These are phyloP conservation scores for Cryphonectria nitschkei DNA, from an alignment of 2,329 filamentous ascomycete genomes.

Conservation along the genomic window DNA sequence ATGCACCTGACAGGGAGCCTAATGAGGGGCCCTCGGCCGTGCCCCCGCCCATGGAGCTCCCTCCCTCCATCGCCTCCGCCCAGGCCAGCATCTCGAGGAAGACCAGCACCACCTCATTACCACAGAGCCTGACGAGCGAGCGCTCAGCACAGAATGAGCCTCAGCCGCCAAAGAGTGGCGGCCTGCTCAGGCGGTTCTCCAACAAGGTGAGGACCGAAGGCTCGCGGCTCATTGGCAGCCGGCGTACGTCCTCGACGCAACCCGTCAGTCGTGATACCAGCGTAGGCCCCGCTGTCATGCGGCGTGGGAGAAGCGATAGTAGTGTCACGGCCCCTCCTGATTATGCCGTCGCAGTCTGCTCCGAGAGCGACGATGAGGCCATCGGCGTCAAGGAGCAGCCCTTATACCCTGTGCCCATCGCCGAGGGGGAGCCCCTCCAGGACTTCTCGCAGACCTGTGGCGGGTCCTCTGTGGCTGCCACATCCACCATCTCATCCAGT, in stretches of 20 bases:
- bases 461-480: conserved; percentile 50
- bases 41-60: conserved; percentile 44
- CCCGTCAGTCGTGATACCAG: conserved; percentile 83
- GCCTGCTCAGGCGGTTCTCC: conserved; percentile 81
- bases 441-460: conserved; percentile 55
- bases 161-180: conserved; percentile 44
- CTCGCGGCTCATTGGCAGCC: conserved; percentile 41
- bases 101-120: conserved; percentile 65
- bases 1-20: conserved; percentile 54
- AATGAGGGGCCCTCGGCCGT: conserved; percentile 8
- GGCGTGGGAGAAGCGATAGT: conserved; percentile 81
- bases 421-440: conserved; percentile 47
- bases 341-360: conserved; percentile 51
- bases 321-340: conserved; percentile 69
- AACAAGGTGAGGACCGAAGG: conserved; percentile 72
- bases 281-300: conserved; percentile 84
- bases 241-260: conserved; percentile 77
- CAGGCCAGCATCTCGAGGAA: conserved; percentile 47
- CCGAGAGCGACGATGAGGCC: conserved; percentile 56
- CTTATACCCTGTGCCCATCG: conserved; percentile 46
- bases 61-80: conserved; percentile 67
- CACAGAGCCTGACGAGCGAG: conserved; percentile 59
- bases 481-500: conserved; percentile 40
- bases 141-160: conserved; percentile 60
- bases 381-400: conserved; percentile 56